These are phyloP conservation scores for Penicillium sp. DNA, from an alignment of 2,329 filamentous ascomycete species.

Conservation along the genomic window DNA sequence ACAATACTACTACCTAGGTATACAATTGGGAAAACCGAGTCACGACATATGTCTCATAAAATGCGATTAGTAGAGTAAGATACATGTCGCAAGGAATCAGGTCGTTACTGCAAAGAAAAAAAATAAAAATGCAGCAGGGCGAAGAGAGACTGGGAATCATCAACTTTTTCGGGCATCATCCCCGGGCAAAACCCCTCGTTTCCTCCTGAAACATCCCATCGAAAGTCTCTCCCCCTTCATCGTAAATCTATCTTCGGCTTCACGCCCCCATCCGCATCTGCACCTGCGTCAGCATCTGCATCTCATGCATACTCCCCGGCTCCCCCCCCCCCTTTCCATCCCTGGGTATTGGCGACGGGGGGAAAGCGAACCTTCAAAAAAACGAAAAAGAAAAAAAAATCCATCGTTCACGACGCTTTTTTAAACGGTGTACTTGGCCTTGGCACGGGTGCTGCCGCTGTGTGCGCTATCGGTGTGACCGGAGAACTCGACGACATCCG, in stretches of 20 bases:
- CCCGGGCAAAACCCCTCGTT: background rate
- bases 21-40: constrained; percentile 1
- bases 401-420: background rate
- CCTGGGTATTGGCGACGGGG: constrained; percentile 11
- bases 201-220: background rate
- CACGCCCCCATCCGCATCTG: background rate
- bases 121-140: constrained; percentile 27
- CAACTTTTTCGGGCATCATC: constrained; percentile 21
- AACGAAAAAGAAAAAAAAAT: background rate
- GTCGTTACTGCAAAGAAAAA: constrained; percentile 33
- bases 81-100: constrained; percentile 42
- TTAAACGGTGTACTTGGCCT: constrained; percentile 90
- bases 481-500: constrained; percentile 88
- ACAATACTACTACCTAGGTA: background rate
- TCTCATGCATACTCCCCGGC: background rate
- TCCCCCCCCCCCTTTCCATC: constrained; percentile 21
- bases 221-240: constrained; percentile 17
- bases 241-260: constrained; percentile 18
- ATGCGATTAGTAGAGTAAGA: constrained; percentile 42
- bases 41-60: constrained; percentile 34
- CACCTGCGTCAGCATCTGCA: background rate
- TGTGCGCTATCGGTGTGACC: constrained; percentile 95
- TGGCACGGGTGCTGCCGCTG: constrained; percentile 90
- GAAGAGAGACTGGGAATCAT: constrained; percentile 29
- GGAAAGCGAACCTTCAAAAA: constrained; percentile 1